phyloP scores from a whole-genome alignment of 805 yeast species.

The Ogataea angusta region DNA sequence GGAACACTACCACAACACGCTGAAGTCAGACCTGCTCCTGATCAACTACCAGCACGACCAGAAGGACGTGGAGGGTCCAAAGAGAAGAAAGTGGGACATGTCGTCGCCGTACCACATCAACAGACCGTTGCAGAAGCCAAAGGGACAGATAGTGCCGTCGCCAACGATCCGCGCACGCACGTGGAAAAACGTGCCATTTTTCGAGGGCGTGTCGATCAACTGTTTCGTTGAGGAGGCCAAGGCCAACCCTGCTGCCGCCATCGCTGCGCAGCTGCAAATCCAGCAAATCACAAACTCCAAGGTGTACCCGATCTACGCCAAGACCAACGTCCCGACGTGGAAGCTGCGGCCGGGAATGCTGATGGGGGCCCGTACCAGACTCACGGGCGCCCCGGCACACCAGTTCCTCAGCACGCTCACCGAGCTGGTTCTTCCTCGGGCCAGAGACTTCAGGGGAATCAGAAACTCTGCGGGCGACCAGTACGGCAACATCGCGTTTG shows the following conservation, averaged over 20 bases:
- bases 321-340: slow-evolving; percentile 81
- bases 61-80: slow-evolving; percentile 54
- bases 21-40: slow-evolving; percentile 74
- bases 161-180: slow-evolving; percentile 69
- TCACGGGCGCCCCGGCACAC: slow-evolving; percentile 76
- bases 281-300: slow-evolving; percentile 94
- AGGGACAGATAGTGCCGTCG: slow-evolving; percentile 69
- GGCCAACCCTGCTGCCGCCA: slow-evolving; percentile 66
- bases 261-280: slow-evolving; percentile 72
- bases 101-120: slow-evolving; percentile 85
- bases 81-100: slow-evolving; percentile 81
- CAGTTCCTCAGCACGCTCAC: slow-evolving; percentile 85
- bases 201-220: slow-evolving; percentile 67
- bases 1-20: slow-evolving; percentile 71
- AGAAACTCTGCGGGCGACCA: slow-evolving; percentile 76
- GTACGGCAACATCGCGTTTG: slow-evolving; percentile 82
- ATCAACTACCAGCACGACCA: slow-evolving; percentile 72
- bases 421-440: slow-evolving; percentile 90
- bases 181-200: slow-evolving; percentile 67
- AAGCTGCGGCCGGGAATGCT: slow-evolving; percentile 80
- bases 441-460: slow-evolving; percentile 82
- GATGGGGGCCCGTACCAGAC: slow-evolving; percentile 83
- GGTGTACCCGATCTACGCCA: slow-evolving; percentile 69
- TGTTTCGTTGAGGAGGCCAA: slow-evolving; percentile 74
- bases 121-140: slow-evolving; percentile 74